A percentile compares a stretch with the other conserved stretches of the same genome.
These are phyloP conservation scores for Yarrowia osloensis DNA, from an alignment of 805 yeast genomes.

Conservation along the genomic window DNA sequence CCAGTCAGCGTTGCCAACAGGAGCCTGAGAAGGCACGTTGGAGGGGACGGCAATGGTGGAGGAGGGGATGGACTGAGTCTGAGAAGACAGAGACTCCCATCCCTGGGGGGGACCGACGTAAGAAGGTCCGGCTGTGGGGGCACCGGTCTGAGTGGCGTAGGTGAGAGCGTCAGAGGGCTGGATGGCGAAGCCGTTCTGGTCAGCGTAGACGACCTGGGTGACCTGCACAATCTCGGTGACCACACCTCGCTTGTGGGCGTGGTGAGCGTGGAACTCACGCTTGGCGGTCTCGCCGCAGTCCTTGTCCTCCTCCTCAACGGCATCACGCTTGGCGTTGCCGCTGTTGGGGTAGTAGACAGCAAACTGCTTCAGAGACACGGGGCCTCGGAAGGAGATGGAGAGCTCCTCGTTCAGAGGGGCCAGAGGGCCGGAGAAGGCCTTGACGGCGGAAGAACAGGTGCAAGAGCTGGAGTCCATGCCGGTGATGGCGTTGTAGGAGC, in stretches of 20 bases:
- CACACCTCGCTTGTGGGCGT: slow-evolving; percentile 58
- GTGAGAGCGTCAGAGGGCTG: slow-evolving; percentile 32
- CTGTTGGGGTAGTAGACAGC: slow-evolving; percentile 74
- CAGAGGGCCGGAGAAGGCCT: slow-evolving; percentile 67
- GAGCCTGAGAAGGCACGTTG: slow-evolving; percentile 39
- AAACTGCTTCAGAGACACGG: slow-evolving; percentile 74
- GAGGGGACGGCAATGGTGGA: slow-evolving; percentile 36
- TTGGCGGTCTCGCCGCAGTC: slow-evolving; percentile 34
- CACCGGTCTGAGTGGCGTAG: slow-evolving; percentile 33
- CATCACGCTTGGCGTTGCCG: slow-evolving; percentile 58
- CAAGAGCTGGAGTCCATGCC: slow-evolving; percentile 70
- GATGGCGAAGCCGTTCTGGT: slow-evolving; percentile 27
- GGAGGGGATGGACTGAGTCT: slow-evolving; percentile 38
- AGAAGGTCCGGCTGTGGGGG: slow-evolving; percentile 32
- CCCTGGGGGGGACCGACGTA: slow-evolving; percentile 16
- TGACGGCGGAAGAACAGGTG: slow-evolving; percentile 55
- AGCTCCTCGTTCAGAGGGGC: slow-evolving; percentile 85
- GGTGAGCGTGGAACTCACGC: slow-evolving; percentile 47
- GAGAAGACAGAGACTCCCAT: slow-evolving; percentile 34
- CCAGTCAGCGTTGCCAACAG: slow-evolving; percentile 61
- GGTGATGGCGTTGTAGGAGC: slow-evolving; percentile 79
- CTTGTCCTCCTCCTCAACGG: slow-evolving; percentile 33
- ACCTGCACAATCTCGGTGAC: slow-evolving; percentile 80
- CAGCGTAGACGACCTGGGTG: slow-evolving; percentile 44
- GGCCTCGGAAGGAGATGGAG: slow-evolving; percentile 90